Percentiles rank a stretch among this genome's conserved stretches.
phyloP scores from a whole-genome alignment of 1,284 basidiomycete genomes.

The Moesziomyces globuligerus region DNA sequence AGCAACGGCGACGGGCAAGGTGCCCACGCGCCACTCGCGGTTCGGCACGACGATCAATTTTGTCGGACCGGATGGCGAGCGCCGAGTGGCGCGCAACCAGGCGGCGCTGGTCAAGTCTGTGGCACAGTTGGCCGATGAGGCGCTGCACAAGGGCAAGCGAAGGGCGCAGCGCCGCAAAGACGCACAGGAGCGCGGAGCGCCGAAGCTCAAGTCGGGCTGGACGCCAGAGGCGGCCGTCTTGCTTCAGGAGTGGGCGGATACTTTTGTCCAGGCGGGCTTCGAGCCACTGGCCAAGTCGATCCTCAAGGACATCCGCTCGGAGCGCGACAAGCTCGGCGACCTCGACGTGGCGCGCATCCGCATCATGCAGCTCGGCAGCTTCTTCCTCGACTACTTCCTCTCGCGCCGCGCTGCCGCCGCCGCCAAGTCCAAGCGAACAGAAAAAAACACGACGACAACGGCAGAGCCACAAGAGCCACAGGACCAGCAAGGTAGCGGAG shows the following conservation, averaged over 20 bases:
- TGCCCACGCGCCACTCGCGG: constrained; percentile 59
- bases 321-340: constrained; percentile 64
- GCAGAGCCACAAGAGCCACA: constrained; percentile 9
- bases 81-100: constrained; percentile 54
- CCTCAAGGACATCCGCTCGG: constrained; percentile 63
- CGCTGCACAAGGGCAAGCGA: constrained; percentile 39
- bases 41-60: constrained; percentile 66
- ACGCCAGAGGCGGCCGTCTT: constrained; percentile 47
- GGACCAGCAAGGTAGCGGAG: neutral
- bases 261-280: constrained; percentile 60
- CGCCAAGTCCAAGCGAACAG: constrained; percentile 12
- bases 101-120: constrained; percentile 54
- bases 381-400: constrained; percentile 65
- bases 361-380: constrained; percentile 59
- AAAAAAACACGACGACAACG: too few species aligned
- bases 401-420: constrained; percentile 40
- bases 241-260: constrained; percentile 59
- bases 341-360: constrained; percentile 60
- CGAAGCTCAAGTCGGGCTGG: constrained; percentile 52
- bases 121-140: constrained; percentile 55
- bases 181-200: constrained; percentile 58
- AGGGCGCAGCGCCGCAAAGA: constrained; percentile 43
- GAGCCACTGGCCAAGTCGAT: constrained; percentile 56
- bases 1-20: constrained; percentile 17
- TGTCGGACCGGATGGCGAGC: constrained; percentile 54